Evolutionary conservation across 495 filamentous ascomycete genomes (phyloP).

Genomic region (Penicillium crystallinum): DNA sequence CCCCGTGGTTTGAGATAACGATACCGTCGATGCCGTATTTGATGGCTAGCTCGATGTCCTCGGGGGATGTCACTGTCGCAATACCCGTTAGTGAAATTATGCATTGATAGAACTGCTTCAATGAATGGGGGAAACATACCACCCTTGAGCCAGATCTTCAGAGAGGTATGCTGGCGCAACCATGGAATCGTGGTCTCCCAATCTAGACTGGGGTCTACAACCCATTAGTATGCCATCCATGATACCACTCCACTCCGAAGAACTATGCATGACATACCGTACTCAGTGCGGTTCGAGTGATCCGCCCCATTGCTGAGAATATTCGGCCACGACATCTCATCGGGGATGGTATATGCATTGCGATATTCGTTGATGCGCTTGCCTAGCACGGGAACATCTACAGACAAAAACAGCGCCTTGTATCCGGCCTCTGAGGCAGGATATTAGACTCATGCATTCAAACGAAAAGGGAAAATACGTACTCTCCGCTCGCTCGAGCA

Average conservation of each 20-base stretch:
- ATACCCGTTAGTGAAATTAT: not conserved
- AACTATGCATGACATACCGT: constrained; percentile 16
- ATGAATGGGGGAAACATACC: constrained; percentile 26
- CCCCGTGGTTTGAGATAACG: constrained; percentile 89
- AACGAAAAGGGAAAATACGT: not conserved
- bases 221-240: constrained; percentile 18
- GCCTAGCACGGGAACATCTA: constrained; percentile 83
- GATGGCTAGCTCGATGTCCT: constrained; percentile 78
- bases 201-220: constrained; percentile 75
- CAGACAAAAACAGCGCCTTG: constrained; percentile 89
- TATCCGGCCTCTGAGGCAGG: constrained; percentile 63
- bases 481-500: constrained; percentile 79
- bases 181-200: constrained; percentile 83
- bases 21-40: constrained; percentile 76
- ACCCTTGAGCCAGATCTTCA: constrained; percentile 93
- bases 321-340: constrained; percentile 30
- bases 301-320: constrained; percentile 27
- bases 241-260: not conserved
- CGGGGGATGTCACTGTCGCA: constrained; percentile 55
- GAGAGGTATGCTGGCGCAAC: constrained; percentile 77
- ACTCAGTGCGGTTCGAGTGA: constrained; percentile 26
- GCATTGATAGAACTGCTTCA: not conserved
- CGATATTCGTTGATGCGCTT: constrained; percentile 47
- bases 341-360: constrained; percentile 40
- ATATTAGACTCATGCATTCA: not conserved